These are phyloP conservation scores for Ocimum tenuiflorum DNA, from an alignment of 257 asterid species.

Conservation along the genomic window DNA sequence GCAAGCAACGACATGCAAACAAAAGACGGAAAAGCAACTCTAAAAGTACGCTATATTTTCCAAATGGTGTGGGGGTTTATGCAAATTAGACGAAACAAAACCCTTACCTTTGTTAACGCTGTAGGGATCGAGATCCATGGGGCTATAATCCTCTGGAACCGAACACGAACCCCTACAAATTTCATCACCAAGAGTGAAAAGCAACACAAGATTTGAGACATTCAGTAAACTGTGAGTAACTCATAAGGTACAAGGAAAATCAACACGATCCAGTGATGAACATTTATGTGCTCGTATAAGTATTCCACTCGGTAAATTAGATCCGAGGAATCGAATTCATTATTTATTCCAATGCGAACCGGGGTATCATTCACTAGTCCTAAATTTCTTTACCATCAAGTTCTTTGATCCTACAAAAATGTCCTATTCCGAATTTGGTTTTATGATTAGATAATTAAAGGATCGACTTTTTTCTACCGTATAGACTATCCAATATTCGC, in stretches of 20 bases:
- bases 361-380: not conserved
- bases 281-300: too few species aligned
- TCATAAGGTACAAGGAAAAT: not conserved
- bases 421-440: not conserved
- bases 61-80: too few species aligned
- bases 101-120: conserved; percentile 30
- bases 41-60: too few species aligned
- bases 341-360: too few species aligned
- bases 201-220: conserved; percentile 5
- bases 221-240: not conserved
- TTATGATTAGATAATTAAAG: not conserved
- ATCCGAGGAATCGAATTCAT: too few species aligned
- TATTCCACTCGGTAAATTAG: not conserved
- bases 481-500: not conserved
- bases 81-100: not conserved
- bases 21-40: not conserved
- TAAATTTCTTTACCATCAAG: not conserved
- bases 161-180: conserved; percentile 41
- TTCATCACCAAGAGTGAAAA: not conserved
- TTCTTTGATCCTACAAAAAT: not conserved
- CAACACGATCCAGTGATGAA: not conserved
- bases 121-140: conserved; percentile 23
- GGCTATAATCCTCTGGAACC: conserved; percentile 38
- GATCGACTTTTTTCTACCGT: not conserved
- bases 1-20: too few species aligned